Percentiles rank a stretch among this genome's conserved stretches.
Evolutionary conservation across 73 alveolate genomes (phyloP).

Genomic region (Stentor roeselii): DNA sequence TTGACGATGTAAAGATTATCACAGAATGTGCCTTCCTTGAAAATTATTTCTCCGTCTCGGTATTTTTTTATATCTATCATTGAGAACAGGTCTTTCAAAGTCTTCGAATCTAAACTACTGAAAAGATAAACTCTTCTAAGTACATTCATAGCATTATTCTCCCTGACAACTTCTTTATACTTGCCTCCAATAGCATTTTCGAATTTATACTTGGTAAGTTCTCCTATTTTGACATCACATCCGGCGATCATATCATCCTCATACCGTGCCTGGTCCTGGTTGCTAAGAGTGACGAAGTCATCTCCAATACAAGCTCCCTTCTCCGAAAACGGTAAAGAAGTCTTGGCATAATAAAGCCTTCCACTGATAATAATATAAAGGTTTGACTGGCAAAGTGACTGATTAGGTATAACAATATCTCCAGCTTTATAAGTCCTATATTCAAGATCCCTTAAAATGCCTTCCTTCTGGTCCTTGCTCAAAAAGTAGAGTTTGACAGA

Average conservation of each 20-base stretch:
- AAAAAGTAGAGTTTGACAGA: neutral
- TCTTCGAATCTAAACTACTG: neutral
- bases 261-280: slow-evolving; percentile 14
- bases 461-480: slow-evolving; percentile 21
- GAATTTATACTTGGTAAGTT: slow-evolving; percentile 16
- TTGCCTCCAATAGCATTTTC: slow-evolving; percentile 30
- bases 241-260: slow-evolving; percentile 36
- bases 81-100: neutral
- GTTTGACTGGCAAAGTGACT: neutral
- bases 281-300: neutral
- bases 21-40: slow-evolving; percentile 50
- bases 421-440: slow-evolving; percentile 8
- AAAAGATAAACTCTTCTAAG: slow-evolving; percentile 25
- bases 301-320: slow-evolving; percentile 28
- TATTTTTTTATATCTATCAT: neutral
- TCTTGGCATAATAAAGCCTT: neutral
- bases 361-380: slow-evolving; percentile 27
- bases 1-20: slow-evolving; percentile 51
- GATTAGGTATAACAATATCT: slow-evolving; percentile 21
- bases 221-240: slow-evolving; percentile 4
- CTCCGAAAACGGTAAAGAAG: neutral
- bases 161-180: slow-evolving; percentile 15
- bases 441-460: slow-evolving; percentile 20
- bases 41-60: slow-evolving; percentile 38
- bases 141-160: slow-evolving; percentile 26